Evolutionary conservation across 768 basidiomycete genomes (phyloP), one percentile per base, ranked within the genome.

Genomic region (Naganishia kalamii): DNA sequence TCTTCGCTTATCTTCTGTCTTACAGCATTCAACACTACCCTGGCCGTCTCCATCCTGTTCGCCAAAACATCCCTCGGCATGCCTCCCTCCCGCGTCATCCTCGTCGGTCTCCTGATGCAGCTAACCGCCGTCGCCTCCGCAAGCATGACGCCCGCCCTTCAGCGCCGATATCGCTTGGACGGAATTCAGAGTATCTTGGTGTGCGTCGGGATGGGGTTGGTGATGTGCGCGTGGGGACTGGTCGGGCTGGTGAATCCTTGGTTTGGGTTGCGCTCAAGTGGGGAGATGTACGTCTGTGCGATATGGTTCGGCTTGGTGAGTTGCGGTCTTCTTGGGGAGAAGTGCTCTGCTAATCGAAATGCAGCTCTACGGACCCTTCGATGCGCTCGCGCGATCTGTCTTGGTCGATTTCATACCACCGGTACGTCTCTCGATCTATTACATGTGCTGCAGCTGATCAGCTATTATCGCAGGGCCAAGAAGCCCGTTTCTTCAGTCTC

Each of bases 11-110:
- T 60, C 17, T 5, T 35, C 3, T 8, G 8, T 2, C 37, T 27
- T 27, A 4, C 32, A 90, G 90, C 87, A 1, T 92, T 93, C 78
- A 90, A 92, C 2, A 96, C 93, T 0, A 88, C 96, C 49, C 92
- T 91, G 0, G 89, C 89, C 0, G 91, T 90, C 0, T 90, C 94
- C 0, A 84, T 97, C 62, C 83, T 99, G 0, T 97, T 94, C 72
- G 92, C 86, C 0, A 96, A 94, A 75, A 94, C 92, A 0, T 82
- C 87, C 0, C 83, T 97, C 19, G 82, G 86, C 71, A 90, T 99
- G 88, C 79, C 84, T 0, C 74, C 92, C 0, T 85, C 87, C 0
- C 83, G 87, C 0, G 85, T 94, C 52, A 85, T 92, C 62, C 79
- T 92, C 68, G 83, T 94, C 43, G 90, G 89, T 7, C 83, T 88